Evolutionary conservation across 148 eudicot species (phyloP).

Genomic region (Diospyros lotus): DNA sequence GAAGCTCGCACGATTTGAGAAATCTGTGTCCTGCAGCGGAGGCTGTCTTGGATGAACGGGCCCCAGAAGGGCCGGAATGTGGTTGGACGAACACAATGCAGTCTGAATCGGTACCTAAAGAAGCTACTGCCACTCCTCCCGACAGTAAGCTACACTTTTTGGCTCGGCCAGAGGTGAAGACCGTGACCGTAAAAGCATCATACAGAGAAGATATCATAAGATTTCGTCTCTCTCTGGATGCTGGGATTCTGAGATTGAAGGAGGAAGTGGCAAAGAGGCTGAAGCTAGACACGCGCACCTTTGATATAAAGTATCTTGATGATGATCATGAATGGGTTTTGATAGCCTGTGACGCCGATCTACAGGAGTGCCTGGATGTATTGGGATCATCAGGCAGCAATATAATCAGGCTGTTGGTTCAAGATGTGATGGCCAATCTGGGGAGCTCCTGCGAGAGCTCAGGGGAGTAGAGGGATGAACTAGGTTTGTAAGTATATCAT

Average conservation of each 20-base stretch:
- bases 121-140: constrained; percentile 18
- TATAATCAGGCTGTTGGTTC: constrained; percentile 13
- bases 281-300: constrained; percentile 8
- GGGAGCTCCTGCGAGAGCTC: constrained; percentile 12
- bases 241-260: constrained; percentile 2
- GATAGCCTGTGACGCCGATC: constrained; percentile 14
- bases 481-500: neutral
- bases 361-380: constrained; percentile 15
- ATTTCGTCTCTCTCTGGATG: constrained; percentile 4
- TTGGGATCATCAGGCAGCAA: constrained; percentile 8
- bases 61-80: constrained; percentile 8
- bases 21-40: constrained; percentile 42
- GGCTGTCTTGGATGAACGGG: constrained; percentile 30
- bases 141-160: constrained; percentile 33
- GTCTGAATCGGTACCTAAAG: constrained; percentile 24
- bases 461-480: neutral
- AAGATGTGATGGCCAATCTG: constrained; percentile 3
- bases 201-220: constrained; percentile 40
- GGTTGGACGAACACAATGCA: neutral
- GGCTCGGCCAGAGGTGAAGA: constrained; percentile 46
- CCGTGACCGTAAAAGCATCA: constrained; percentile 6
- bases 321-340: constrained; percentile 19
- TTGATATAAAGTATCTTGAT: constrained; percentile 18
- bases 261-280: constrained; percentile 17
- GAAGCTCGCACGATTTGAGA: constrained; percentile 65